Evolutionary conservation across 495 filamentous ascomycete species (phyloP), one percentile per base, ranked within the genome.

Genomic region (Glonium stellatum): DNA sequence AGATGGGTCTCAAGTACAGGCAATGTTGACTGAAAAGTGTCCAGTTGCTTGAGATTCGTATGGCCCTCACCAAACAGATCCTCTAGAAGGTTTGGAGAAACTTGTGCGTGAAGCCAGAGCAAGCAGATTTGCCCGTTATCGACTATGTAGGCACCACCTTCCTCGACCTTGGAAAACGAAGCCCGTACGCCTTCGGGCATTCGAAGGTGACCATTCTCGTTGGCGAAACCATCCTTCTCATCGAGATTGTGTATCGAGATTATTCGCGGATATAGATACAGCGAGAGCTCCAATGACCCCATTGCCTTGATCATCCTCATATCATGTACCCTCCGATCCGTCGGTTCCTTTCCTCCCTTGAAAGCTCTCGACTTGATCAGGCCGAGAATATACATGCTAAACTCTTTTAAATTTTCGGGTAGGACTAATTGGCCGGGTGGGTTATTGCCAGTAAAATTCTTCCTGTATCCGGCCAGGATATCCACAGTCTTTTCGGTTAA

Each of bases 181-280:
- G 90, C 86, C n/a, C 93, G 87, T 42, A 96, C 58, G 15, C 60
- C 58, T 19, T 59, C 60, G 22, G 75, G 75, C 71, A 78, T 82
- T 63, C 85, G 81, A 37, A 99, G 78, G 68, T 97, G 88, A 19
- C 93, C 92, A 10, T 89, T 87, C 67, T 87, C 83, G 64, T 95
- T 88, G 27, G 92, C 82, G 75, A 97, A 97, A 11, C 92, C 92
- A 65, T 96, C 89, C 19, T 63, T 59, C 31, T 71, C 70, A 36
- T 71, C 74, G 63, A 99, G 84, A 69, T 88, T 93, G 77, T 99
- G 93, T 42, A 99, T 75, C 0, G 95, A 82, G 54, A 96, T 84
- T 71, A 99, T 93, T 53, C 89, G 86, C 27, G 93, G 93, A 71
- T 99, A 99, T 58, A 99, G 87, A 73, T 97, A 96, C 46, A 96